A percentile compares a stretch with the other conserved stretches of the same genome.
Conservation (phyloP, 495 filamentous ascomycete genomes). For the Lasiosphaeris hirsuta region DNA sequence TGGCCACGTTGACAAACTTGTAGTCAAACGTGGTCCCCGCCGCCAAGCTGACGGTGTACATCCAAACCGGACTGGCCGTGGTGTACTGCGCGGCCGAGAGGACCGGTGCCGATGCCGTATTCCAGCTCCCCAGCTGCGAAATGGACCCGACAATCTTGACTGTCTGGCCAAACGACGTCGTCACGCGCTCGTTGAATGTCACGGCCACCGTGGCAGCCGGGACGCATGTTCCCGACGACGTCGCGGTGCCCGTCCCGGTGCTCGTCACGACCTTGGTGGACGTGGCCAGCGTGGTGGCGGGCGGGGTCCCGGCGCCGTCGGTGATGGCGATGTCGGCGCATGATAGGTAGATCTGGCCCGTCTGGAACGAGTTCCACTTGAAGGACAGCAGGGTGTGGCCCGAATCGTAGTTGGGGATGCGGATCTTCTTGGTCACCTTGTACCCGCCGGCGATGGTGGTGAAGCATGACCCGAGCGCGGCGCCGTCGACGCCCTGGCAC, state of each 20-base stretch:
- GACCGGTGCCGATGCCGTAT: conserved; percentile 43
- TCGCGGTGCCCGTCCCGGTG: conserved; percentile 45
- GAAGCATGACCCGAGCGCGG: conserved; percentile 43
- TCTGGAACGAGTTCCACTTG: conserved; percentile 58
- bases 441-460: conserved; percentile 54
- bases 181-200: conserved; percentile 55
- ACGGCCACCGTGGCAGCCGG: conserved; percentile 49
- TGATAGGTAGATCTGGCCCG: conserved; percentile 51
- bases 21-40: conserved; percentile 59
- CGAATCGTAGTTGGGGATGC: conserved; percentile 43
- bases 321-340: conserved; percentile 54
- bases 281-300: background rate
- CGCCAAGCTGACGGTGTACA: conserved; percentile 44
- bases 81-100: conserved; percentile 57
- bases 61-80: conserved; percentile 55
- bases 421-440: conserved; percentile 54
- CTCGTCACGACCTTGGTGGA: background rate
- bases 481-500: conserved; percentile 52
- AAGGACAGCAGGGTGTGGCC: conserved; percentile 52
- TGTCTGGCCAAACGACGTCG: conserved; percentile 55
- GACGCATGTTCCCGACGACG: conserved; percentile 45
- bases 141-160: conserved; percentile 59
- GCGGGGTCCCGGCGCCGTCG: background rate
- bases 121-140: conserved; percentile 55
- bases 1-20: conserved; percentile 62